Conservation (phyloP, 345 rosid species). For the Moricandia moricandioides region DNA sequence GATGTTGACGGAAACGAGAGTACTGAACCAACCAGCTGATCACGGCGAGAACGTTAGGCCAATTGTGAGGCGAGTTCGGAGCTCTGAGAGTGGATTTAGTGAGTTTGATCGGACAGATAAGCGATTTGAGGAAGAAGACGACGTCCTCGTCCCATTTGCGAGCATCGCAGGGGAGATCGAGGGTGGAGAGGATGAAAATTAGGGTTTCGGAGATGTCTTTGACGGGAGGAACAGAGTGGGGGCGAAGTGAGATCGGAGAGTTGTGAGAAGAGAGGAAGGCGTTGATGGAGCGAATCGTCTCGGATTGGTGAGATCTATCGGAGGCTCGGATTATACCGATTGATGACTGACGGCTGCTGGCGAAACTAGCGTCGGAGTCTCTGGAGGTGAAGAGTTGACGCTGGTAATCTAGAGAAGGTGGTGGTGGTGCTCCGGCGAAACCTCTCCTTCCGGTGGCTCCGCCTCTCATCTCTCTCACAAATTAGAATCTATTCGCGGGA, state of each 20-base stretch:
- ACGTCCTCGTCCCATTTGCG: conserved; percentile 65
- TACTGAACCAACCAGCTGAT: conserved; percentile 78
- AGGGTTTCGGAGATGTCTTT: conserved; percentile 65
- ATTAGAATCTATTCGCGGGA: no score
- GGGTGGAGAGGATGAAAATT: conserved; percentile 47
- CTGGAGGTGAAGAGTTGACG: conserved; percentile 41
- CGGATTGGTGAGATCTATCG: conserved; percentile 57
- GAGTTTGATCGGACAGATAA: conserved; percentile 67
- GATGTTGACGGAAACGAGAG: conserved; percentile 44
- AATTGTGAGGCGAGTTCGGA: conserved; percentile 83
- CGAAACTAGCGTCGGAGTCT: conserved; percentile 90
- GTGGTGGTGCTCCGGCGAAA: conserved; percentile 25
- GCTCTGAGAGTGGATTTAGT: conserved; percentile 77
- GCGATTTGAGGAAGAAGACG: conserved; percentile 46
- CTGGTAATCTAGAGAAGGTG: conserved; percentile 31
- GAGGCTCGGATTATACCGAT: conserved; percentile 53
- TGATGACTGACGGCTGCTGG: conserved; percentile 87
- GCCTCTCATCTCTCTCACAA: conserved; percentile 46
- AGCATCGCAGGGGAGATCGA: conserved; percentile 45
- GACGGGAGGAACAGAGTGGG: conserved; percentile 51
- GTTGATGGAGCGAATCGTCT: conserved; percentile 61
- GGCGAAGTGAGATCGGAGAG: conserved; percentile 42
- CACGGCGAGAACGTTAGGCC: conserved; percentile 75
- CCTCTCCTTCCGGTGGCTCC: conserved; percentile 19
- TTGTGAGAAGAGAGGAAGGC: conserved; percentile 59